These are phyloP conservation scores for Mucor sp. DNA, from an alignment of 371 early-diverging fungal species.

Conservation along the genomic window DNA sequence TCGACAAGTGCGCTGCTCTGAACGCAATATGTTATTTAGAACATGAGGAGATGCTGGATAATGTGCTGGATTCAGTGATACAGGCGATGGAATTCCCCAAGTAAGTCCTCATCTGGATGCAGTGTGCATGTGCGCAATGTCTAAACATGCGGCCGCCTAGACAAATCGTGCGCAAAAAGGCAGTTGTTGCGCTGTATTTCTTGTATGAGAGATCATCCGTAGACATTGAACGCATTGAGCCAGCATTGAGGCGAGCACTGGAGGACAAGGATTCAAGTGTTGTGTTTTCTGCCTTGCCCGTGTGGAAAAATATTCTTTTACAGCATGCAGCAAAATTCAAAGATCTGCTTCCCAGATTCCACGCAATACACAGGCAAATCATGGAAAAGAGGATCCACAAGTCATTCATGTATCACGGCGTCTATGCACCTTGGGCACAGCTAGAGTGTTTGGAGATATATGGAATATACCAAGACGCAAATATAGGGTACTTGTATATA, in stretches of 20 bases:
- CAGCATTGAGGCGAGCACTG: conserved; percentile 37
- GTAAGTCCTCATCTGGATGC: conserved; percentile 20
- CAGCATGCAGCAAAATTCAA: conserved; percentile 25
- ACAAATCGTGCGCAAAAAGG: conserved; percentile 51
- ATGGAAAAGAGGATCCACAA: conserved; percentile 40
- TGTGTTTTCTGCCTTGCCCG: conserved; percentile 42
- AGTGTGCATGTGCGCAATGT: not conserved
- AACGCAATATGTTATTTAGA: conserved; percentile 45
- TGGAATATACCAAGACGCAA: conserved; percentile 22
- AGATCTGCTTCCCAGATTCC: conserved; percentile 38
- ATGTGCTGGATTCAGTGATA: conserved; percentile 33
- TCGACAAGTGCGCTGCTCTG: conserved; percentile 46
- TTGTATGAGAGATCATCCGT: conserved; percentile 31
- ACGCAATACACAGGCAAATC: conserved; percentile 40
- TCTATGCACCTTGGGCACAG: conserved; percentile 60
- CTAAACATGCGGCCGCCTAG: conserved; percentile 16
- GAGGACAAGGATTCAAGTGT: conserved; percentile 51
- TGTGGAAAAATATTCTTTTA: conserved; percentile 42
- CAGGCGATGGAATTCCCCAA: conserved; percentile 35
- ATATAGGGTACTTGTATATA: conserved; percentile 27
- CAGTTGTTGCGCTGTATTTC: conserved; percentile 36
- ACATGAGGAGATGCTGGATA: conserved; percentile 40
- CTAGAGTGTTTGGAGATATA: conserved; percentile 41
- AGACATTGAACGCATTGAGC: conserved; percentile 30
- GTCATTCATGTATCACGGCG: conserved; percentile 52